Evolutionary conservation across 768 basidiomycete species (phyloP).

Genomic region (Coprinopsis sp.): DNA sequence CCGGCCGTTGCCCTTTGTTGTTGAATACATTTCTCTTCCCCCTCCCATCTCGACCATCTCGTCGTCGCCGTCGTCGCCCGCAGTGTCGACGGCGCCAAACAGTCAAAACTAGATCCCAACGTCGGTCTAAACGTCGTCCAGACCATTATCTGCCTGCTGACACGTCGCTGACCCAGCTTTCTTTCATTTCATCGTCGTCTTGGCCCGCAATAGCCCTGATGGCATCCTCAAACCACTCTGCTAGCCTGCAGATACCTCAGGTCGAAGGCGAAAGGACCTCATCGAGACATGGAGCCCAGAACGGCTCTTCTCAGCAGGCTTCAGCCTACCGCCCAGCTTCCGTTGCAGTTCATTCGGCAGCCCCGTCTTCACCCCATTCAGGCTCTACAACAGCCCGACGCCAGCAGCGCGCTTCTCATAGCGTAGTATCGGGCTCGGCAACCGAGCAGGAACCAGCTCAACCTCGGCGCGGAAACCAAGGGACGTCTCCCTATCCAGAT

Average conservation of each 20-base stretch:
- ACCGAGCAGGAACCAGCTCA: conserved; percentile 18
- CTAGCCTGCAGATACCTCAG: conserved; percentile 23
- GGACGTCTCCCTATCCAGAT: conserved; percentile 52
- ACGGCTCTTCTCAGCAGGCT: conserved; percentile 16
- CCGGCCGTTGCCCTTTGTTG: conserved; percentile 12
- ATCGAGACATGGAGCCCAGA: conserved; percentile 4
- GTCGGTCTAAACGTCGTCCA: conserved; percentile 2
- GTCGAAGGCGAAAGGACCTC: conserved; percentile 15
- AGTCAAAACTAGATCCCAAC: not conserved
- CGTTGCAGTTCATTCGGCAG: conserved; percentile 49
- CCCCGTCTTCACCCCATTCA: conserved; percentile 33
- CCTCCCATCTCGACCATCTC: conserved; percentile 4
- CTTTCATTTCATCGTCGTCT: conserved; percentile 12
- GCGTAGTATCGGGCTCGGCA: conserved; percentile 46
- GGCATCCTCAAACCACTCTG: conserved; percentile 12
- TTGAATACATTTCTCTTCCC: conserved; percentile 12
- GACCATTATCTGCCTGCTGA: not conserved
- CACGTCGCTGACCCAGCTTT: conserved; percentile 16
- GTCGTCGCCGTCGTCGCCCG: conserved; percentile 2
- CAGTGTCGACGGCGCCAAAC: conserved; percentile 6
- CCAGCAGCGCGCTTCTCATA: conserved; percentile 71
- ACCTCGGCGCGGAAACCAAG: conserved; percentile 24
- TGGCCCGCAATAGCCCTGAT: conserved; percentile 11
- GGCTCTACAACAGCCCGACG: conserved; percentile 35
- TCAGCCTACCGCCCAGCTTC: conserved; percentile 50